Base-by-base conservation (phyloP, 306 rosid genomes). In the Cucumis melo region DNA sequence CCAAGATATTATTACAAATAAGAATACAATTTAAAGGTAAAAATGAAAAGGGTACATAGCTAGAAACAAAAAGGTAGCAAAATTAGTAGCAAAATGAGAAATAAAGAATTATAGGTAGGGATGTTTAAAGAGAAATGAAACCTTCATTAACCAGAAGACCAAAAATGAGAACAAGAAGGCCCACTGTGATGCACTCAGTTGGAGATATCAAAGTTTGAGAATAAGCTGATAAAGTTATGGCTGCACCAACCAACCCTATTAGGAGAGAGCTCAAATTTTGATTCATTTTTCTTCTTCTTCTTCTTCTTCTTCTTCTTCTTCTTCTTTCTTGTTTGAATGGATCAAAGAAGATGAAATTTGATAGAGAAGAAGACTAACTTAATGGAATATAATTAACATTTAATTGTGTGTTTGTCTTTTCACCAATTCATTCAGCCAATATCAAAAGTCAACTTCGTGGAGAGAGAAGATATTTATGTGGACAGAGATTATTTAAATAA, bases 71-170 rank as follows among this genome's bases (percentile, higher is more conserved):
- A 42, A 42, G 10, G 12, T 39, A 39, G 8, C 42, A 1, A 39
- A 39, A 39, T 39, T 7, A 39, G 7, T 39, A 46, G 15, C 5
- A 46, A 11, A 54, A n/a, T 7, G 8, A n/a, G 7, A 19, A 1
- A 7, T 6, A 2, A 19, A n/a, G 20, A 51, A 16, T 51, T 51
- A 23, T 27, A 27, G 29, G 29, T 27, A 27, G 57, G 8, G 19
- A n/a, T 1, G 16, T 0, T 67, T 81, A 91, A 21, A 93, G 58
- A 77, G 91, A 81, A 46, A 93, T 71, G 8, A 89, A 75, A 86
- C 98, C 97, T 89, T 93, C 98, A 73, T 84, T 82, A 27, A 93
- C 82, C 42, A 91, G 81, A 87, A 91, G 84, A 20, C 89, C 97
- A 41, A 89, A 82, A 83, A 87, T 21, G 78, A 93, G 96, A 56